Percentiles rank a stretch among this genome's conserved stretches.
phyloP scores from a whole-genome alignment of 352 stramenopile species.

The Globisporangium barbulae region DNA sequence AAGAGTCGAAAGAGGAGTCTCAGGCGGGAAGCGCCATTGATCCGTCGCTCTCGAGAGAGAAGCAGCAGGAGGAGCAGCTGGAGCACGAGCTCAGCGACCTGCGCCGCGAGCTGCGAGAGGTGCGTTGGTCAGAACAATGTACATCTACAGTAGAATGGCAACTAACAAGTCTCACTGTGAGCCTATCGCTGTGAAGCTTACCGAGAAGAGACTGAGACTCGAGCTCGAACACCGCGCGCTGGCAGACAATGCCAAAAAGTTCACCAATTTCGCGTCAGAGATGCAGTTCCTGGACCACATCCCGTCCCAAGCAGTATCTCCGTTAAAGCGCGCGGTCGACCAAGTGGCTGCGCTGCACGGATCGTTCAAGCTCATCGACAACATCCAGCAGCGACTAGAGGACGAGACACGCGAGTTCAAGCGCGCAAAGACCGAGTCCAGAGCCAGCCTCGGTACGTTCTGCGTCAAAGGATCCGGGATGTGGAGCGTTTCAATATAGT shows the following conservation, averaged over 20 bases:
- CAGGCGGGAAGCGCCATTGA: too few relatives aligned
- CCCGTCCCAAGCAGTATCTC: slow-evolving; percentile 32
- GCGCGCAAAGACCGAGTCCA: slow-evolving; percentile 47
- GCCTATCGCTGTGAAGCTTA: not conserved
- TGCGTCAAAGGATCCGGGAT: slow-evolving; percentile 23
- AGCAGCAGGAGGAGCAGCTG: slow-evolving; percentile 1
- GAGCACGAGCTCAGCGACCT: not conserved
- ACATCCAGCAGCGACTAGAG: slow-evolving; percentile 40
- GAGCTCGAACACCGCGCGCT: slow-evolving; percentile 33
- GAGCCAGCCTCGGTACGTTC: slow-evolving; percentile 8
- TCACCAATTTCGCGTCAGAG: slow-evolving; percentile 31
- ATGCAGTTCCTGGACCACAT: slow-evolving; percentile 51
- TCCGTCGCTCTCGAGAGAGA: not conserved
- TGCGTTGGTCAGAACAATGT: not conserved
- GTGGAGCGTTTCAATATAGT: slow-evolving; percentile 1
- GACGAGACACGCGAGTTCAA: slow-evolving; percentile 48
- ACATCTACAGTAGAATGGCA: not conserved
- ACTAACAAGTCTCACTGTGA: too few relatives aligned
- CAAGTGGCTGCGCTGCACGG: slow-evolving; percentile 38
- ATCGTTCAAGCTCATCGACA: slow-evolving; percentile 47
- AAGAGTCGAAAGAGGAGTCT: slow-evolving; percentile 14
- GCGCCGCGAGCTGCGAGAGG: slow-evolving; percentile 1
- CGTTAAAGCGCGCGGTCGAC: slow-evolving; percentile 43
- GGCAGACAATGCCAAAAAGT: slow-evolving; percentile 28
- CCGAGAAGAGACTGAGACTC: not conserved